A percentile compares a stretch with the other conserved stretches of the same genome.
phyloP scores from a whole-genome alignment of 768 basidiomycete species.

The Grammothele lineata region DNA sequence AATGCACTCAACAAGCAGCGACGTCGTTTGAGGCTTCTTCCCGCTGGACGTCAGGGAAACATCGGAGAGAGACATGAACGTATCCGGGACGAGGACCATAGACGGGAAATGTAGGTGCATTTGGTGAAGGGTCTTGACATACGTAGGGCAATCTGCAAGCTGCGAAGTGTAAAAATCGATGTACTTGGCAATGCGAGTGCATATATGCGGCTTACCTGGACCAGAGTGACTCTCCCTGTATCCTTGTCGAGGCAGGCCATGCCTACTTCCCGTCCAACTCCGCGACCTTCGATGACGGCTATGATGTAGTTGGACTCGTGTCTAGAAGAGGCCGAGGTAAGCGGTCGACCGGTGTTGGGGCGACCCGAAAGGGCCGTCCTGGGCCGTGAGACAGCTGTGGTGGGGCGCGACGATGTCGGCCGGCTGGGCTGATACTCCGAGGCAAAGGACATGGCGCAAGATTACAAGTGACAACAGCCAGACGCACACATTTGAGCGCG shows the following conservation, averaged over 20 bases:
- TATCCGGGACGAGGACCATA: conserved; percentile 78
- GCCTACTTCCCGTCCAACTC: conserved; percentile 79
- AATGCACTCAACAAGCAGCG: conserved; percentile 68
- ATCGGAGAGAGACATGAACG: conserved; percentile 62
- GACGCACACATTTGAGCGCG: too few relatives aligned
- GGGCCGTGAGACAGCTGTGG: conserved; percentile 35
- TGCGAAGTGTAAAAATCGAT: too few relatives aligned
- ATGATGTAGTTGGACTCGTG: conserved; percentile 61
- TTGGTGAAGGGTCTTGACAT: conserved; percentile 84
- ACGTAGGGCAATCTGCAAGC: conserved; percentile 85
- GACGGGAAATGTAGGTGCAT: conserved; percentile 73
- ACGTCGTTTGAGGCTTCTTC: conserved; percentile 44
- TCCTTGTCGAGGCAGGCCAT: conserved; percentile 82
- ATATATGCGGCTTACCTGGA: conserved; percentile 53
- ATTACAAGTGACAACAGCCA: too few relatives aligned
- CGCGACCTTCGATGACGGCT: conserved; percentile 72
- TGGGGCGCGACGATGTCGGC: conserved; percentile 15
- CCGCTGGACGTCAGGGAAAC: conserved; percentile 38
- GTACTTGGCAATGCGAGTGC: neutral
- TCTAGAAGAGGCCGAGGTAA: conserved; percentile 56
- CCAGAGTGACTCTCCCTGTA: conserved; percentile 68
- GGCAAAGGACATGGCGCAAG: conserved; percentile 8
- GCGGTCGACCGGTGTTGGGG: conserved; percentile 54
- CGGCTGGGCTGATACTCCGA: neutral
- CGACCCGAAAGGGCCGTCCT: conserved; percentile 58